A percentile compares a stretch with the other conserved stretches of the same genome.
Conservation (phyloP, 352 stramenopile genomes). For the Globisporangium cylindrosporum region DNA sequence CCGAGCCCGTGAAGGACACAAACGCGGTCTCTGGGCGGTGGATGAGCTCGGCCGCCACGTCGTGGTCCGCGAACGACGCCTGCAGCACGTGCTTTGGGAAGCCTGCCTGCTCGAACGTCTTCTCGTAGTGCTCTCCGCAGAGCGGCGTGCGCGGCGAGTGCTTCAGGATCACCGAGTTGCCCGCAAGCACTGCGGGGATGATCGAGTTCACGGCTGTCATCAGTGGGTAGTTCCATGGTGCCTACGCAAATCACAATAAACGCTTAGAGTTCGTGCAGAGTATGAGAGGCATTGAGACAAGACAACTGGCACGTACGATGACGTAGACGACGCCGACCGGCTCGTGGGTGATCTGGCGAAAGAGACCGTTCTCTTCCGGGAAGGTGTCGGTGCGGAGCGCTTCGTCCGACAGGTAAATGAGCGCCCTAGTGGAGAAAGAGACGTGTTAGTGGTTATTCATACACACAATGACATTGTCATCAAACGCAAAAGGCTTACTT, state of each 20-base stretch:
- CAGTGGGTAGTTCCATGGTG: constrained; percentile 85
- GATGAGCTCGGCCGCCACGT: constrained; percentile 67
- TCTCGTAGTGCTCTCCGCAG: constrained; percentile 70
- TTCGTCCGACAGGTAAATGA: constrained; percentile 68
- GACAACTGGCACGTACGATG: constrained; percentile 42
- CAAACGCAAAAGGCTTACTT: constrained; percentile 31
- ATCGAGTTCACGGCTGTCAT: constrained; percentile 88
- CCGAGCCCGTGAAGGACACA: constrained; percentile 84
- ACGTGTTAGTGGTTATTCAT: neutral
- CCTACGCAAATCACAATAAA: constrained; percentile 22
- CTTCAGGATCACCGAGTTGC: constrained; percentile 81
- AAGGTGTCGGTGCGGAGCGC: constrained; percentile 67
- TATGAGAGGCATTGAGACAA: neutral
- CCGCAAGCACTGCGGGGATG: constrained; percentile 75
- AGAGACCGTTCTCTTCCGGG: constrained; percentile 58
- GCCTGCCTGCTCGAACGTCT: constrained; percentile 62
- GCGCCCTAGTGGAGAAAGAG: constrained; percentile 27
- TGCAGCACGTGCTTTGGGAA: constrained; percentile 67
- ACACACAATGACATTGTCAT: neutral
- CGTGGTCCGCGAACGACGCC: constrained; percentile 64
- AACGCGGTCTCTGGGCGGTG: constrained; percentile 64
- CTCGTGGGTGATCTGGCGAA: constrained; percentile 79
- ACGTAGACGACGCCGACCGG: constrained; percentile 81
- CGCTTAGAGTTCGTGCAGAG: neutral
- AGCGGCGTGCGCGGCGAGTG: constrained; percentile 79